phyloP scores from a whole-genome alignment of 371 early-diverging fungal species.

The Phascolomyces articulosus region DNA sequence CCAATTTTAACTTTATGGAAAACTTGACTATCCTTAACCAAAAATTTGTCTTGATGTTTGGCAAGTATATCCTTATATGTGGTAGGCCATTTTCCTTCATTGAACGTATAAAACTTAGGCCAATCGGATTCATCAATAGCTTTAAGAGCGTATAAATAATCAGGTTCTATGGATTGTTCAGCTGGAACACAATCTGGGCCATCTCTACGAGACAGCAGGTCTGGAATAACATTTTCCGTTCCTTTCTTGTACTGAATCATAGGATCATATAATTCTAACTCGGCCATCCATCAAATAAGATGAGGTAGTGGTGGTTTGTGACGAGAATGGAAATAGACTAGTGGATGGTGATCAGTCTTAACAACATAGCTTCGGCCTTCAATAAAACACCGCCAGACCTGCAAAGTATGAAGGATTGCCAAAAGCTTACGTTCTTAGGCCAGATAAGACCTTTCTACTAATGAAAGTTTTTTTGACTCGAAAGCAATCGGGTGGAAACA shows the following conservation, averaged over 20 bases:
- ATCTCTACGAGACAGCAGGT: constrained; percentile 25
- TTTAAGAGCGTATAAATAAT: too few species aligned
- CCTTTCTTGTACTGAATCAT: constrained; percentile 9
- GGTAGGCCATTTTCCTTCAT: background rate
- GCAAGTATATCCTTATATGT: background rate
- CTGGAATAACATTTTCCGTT: constrained; percentile 25
- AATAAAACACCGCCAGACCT: constrained; percentile 34
- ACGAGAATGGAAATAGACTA: constrained; percentile 17
- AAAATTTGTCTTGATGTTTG: background rate
- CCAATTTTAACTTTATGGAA: too few species aligned
- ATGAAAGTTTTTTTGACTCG: constrained; percentile 20
- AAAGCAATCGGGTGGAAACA: constrained; percentile 16
- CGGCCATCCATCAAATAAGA: constrained; percentile 15
- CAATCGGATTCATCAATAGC: constrained; percentile 5
- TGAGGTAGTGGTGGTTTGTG: constrained; percentile 8
- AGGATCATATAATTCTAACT: constrained; percentile 24
- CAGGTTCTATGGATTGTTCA: too few species aligned
- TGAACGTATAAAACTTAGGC: constrained; percentile 1
- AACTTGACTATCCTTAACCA: constrained; percentile 8
- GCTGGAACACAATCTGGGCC: background rate
- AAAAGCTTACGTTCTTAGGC: constrained; percentile 44
- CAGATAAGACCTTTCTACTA: constrained; percentile 16
- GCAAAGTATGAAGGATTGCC: constrained; percentile 34
- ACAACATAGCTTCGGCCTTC: constrained; percentile 23
- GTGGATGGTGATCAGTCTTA: constrained; percentile 30